Base-by-base conservation (phyloP, 306 rosid genomes). In the Castanea sativa region DNA sequence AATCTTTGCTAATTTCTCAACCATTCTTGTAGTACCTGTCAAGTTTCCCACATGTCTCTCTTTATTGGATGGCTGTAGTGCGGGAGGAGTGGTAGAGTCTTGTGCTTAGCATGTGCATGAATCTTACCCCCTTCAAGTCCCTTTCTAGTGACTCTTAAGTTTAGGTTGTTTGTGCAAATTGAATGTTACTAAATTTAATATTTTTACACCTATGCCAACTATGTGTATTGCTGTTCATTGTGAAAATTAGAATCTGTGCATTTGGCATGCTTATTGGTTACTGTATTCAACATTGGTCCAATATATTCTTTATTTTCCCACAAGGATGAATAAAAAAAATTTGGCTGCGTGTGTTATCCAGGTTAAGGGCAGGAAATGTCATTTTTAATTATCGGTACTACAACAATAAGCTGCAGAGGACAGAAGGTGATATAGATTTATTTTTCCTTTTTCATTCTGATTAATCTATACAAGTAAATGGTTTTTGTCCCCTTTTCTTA, bases 361-460 rank as follows among this genome's bases (percentile, higher is more conserved):
- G 99, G 92, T 84, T 84, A 83, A 89, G 90, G 76, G 94, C 92
- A 56, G 94, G 96, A 83, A 87, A 78, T 77, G 94, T 95, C 70
- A 67, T 75, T 59, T 95, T 91, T 73, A 79, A 89, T 73, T 95
- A 93, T 83, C 89, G 98, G 85, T 95, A 89, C 88, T 89, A 83
- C 92, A 59, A 87, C 82, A 87, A 93, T 81, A 88, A 76, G 78
- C 79, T 93, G 87, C 86, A 86, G 83, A 86, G 72, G 77, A 82
- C 87, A 1, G 98, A 95, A 91, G 99, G 99, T 94, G 88, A 73
- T 74, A 57, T 56, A 52, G 30, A 79, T 73, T 9, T 18, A 21
- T 25, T 55, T 21, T 78, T 23, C 29, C 56, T 76, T 59, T 64
- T 55, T 49, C 32, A 65, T 58, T 58, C 35, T 78, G 23, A 43